Conservation (phyloP, 192 early-diverging fungal species). For the Chytriomyces confervae region DNA sequence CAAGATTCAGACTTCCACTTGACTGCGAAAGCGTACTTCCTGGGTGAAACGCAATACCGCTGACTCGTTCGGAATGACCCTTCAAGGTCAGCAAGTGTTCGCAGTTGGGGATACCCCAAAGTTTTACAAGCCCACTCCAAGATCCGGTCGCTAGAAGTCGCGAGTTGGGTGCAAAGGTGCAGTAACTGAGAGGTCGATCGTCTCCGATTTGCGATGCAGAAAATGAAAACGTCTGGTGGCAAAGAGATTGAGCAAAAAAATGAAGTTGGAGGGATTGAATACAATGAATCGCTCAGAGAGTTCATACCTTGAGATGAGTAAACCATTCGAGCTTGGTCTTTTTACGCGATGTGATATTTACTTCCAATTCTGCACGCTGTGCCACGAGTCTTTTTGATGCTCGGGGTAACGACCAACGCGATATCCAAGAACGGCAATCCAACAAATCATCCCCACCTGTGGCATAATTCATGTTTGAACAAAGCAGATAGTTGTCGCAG, state of each 20-base stretch:
- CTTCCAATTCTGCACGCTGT: slow-evolving; percentile 70
- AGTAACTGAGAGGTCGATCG: slow-evolving; percentile 80
- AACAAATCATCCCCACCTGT: slow-evolving; percentile 55
- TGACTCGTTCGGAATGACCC: slow-evolving; percentile 89
- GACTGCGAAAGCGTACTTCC: slow-evolving; percentile 67
- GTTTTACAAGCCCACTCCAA: slow-evolving; percentile 83
- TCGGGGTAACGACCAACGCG: slow-evolving; percentile 52
- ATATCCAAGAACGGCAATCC: slow-evolving; percentile 8
- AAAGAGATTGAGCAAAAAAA: not conserved
- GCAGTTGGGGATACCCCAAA: slow-evolving; percentile 86
- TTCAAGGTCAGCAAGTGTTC: slow-evolving; percentile 61
- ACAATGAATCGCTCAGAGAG: not conserved
- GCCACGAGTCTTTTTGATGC: slow-evolving; percentile 68
- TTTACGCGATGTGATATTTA: slow-evolving; percentile 71
- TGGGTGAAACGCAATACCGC: slow-evolving; percentile 90
- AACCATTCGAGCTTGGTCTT: slow-evolving; percentile 76
- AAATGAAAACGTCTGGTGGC: slow-evolving; percentile 26
- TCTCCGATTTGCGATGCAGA: slow-evolving; percentile 83
- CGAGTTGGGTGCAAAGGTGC: slow-evolving; percentile 82
- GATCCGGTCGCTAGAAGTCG: slow-evolving; percentile 77
- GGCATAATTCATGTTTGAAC: not conserved
- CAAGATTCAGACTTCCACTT: slow-evolving; percentile 72
- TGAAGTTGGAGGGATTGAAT: not conserved
- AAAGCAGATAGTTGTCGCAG: not conserved
- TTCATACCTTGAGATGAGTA: slow-evolving; percentile 67